Percentiles rank a stretch among this genome's conserved stretches.
Evolutionary conservation across 1,139 yeast species (phyloP).

Genomic region (Pichia cactophila): DNA sequence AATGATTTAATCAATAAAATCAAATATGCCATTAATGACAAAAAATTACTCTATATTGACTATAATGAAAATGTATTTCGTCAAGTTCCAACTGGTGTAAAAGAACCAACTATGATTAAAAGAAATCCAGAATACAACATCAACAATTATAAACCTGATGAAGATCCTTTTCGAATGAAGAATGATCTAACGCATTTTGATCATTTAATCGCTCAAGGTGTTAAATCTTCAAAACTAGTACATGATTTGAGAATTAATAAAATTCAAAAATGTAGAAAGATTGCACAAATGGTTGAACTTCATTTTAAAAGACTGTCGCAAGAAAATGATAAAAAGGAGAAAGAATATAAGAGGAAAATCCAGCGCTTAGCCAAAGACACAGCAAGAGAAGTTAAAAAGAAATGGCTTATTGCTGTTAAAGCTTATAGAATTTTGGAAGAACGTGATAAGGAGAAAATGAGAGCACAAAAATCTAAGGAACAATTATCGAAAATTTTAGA

Average conservation of each 20-base stretch:
- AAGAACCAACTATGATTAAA: conserved; percentile 31
- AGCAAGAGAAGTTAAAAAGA: conserved; percentile 75
- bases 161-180: conserved; percentile 36
- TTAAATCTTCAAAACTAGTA: conserved; percentile 62
- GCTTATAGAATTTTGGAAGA: conserved; percentile 52
- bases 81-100: conserved; percentile 26
- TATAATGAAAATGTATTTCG: conserved; percentile 29
- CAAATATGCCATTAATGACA: conserved; percentile 42
- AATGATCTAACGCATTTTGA: conserved; percentile 54
- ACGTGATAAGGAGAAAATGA: conserved; percentile 59
- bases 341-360: conserved; percentile 63
- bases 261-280: conserved; percentile 59
- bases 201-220: conserved; percentile 69
- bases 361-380: conserved; percentile 69
- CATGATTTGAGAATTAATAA: conserved; percentile 61
- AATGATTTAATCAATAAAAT: conserved; percentile 38
- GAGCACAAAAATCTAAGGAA: conserved; percentile 73
- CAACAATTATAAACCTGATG: conserved; percentile 31
- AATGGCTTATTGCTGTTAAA: conserved; percentile 88
- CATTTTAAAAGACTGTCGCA: conserved; percentile 84
- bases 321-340: conserved; percentile 74
- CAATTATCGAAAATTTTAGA: conserved; percentile 85
- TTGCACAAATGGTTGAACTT: conserved; percentile 76
- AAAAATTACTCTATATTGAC: conserved; percentile 41
- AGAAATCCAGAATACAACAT: conserved; percentile 24